Evolutionary conservation across 371 early-diverging fungal genomes (phyloP).

Genomic region (Polyrhizophydium stewartii): DNA sequence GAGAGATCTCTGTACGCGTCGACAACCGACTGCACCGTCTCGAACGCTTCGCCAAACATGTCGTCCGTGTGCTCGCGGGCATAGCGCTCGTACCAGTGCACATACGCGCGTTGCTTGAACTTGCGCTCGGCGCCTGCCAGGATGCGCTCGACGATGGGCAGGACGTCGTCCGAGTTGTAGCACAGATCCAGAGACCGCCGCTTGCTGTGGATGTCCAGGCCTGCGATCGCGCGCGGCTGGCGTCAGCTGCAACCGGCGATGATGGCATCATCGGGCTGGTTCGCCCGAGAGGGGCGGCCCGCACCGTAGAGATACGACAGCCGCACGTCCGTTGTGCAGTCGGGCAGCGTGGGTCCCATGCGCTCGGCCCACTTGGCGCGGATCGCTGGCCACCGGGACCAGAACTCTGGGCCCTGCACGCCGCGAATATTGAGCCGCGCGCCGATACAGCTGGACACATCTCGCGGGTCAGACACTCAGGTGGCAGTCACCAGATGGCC

Average conservation of each 20-base stretch:
- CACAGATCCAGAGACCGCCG: conserved; percentile 17
- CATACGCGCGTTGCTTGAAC: conserved; percentile 22
- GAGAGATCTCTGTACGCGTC: conserved; percentile 8
- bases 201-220: conserved; percentile 16
- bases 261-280: not conserved
- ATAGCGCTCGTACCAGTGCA: conserved; percentile 36
- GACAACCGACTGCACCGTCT: conserved; percentile 1
- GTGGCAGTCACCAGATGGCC: too few species aligned
- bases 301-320: conserved; percentile 14
- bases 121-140: conserved; percentile 8
- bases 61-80: conserved; percentile 6
- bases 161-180: conserved; percentile 19
- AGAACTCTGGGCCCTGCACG: conserved; percentile 17
- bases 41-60: conserved; percentile 20
- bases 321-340: not conserved
- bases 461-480: too few species aligned
- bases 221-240: conserved; percentile 8
- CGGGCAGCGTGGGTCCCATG: not conserved
- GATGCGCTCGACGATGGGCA: conserved; percentile 6
- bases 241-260: not conserved
- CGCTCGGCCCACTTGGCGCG: conserved; percentile 4
- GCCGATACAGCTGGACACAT: conserved; percentile 6
- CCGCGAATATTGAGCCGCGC: conserved; percentile 20
- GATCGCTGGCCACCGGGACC: conserved; percentile 5
- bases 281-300: not conserved